These are phyloP conservation scores for Cercospora zeae-maydis DNA, from an alignment of 2,329 filamentous ascomycete species.

Conservation along the genomic window DNA sequence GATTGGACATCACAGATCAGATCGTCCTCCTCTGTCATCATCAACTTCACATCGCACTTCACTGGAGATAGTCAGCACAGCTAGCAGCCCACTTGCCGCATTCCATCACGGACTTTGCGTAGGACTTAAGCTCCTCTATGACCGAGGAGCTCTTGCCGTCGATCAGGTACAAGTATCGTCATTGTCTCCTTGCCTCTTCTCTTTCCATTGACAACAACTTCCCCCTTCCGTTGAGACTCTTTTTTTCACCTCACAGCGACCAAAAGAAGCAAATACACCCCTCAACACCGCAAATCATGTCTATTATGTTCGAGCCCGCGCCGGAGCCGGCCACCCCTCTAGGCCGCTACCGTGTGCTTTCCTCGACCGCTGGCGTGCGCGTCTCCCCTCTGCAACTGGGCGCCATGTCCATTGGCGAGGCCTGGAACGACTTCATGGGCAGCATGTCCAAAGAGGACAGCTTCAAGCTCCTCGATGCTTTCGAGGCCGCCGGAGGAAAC, in stretches of 20 bases:
- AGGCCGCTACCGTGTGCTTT: conserved; percentile 52
- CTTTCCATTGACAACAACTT: neutral
- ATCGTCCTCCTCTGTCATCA: too few species aligned
- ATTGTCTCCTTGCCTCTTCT: neutral
- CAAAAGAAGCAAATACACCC: neutral
- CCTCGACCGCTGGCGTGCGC: conserved; percentile 50
- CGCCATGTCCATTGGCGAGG: conserved; percentile 60
- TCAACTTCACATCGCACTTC: neutral
- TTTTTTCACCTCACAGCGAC: neutral
- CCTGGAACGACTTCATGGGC: conserved; percentile 60
- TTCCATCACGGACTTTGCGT: conserved; percentile 2
- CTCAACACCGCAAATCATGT: conserved; percentile 13
- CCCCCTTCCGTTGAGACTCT: neutral
- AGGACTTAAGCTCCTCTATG: conserved; percentile 6
- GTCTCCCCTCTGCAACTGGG: conserved; percentile 52
- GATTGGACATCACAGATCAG: too few species aligned
- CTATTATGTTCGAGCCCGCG: conserved; percentile 33
- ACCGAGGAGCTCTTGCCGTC: neutral
- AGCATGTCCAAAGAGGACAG: conserved; percentile 60
- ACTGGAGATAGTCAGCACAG: neutral
- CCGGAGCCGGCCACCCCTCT: conserved; percentile 52
- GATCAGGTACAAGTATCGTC: neutral
- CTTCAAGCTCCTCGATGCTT: conserved; percentile 52
- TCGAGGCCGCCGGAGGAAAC: conserved; percentile 37
- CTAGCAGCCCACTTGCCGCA: neutral